These are phyloP conservation scores for Cutaneotrichosporon cyanovorans DNA, from an alignment of 1,284 basidiomycete genomes.

Conservation along the genomic window DNA sequence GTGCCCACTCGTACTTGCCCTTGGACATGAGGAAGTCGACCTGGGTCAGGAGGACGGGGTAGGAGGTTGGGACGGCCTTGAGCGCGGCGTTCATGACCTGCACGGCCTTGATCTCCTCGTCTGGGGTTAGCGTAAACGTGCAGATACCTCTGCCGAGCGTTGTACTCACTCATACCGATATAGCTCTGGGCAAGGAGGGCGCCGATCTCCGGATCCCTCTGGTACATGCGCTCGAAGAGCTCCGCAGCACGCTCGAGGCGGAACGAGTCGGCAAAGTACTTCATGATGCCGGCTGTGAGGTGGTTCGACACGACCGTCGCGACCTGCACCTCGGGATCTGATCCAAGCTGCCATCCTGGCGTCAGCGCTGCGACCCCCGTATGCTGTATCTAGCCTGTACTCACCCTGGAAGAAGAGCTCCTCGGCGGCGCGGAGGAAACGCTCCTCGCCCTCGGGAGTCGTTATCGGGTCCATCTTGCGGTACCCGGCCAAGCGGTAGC, in stretches of 20 bases:
- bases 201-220: slow-evolving; percentile 80
- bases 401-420: slow-evolving; percentile 80
- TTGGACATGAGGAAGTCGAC: slow-evolving; percentile 83
- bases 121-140: slow-evolving; percentile 47
- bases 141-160: too few relatives aligned
- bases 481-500: slow-evolving; percentile 85
- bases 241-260: slow-evolving; percentile 84
- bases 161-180: slow-evolving; percentile 91
- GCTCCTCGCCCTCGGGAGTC: slow-evolving; percentile 74
- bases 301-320: slow-evolving; percentile 97
- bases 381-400: slow-evolving; percentile 10
- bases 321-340: slow-evolving; percentile 96
- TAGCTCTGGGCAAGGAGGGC: slow-evolving; percentile 83
- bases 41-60: slow-evolving; percentile 87
- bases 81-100: slow-evolving; percentile 85
- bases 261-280: slow-evolving; percentile 91
- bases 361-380: too few relatives aligned
- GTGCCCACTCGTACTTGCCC: slow-evolving; percentile 76
- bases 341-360: slow-evolving; percentile 93
- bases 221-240: slow-evolving; percentile 84
- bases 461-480: slow-evolving; percentile 94
- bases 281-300: slow-evolving; percentile 86
- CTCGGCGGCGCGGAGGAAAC: slow-evolving; percentile 87
- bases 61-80: slow-evolving; percentile 78
- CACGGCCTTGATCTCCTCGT: slow-evolving; percentile 96